Conservation (phyloP, 2,329 filamentous ascomycete species). For the Leptosphaerulina australis region DNA sequence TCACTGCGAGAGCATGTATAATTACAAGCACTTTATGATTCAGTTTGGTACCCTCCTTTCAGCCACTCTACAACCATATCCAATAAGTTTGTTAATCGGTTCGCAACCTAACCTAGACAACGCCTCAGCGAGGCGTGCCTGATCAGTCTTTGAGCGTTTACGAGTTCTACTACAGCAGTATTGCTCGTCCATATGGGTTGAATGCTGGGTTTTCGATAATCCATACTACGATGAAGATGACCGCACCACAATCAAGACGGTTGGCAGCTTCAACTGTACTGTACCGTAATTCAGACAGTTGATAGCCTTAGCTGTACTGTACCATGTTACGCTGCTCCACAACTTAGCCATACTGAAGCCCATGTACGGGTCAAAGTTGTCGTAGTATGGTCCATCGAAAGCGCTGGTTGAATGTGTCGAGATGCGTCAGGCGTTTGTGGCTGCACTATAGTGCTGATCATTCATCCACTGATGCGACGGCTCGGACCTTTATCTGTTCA, state of each 20-base stretch:
- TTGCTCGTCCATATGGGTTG: background rate
- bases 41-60: conserved; percentile 1
- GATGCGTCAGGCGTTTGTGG: conserved; percentile 1
- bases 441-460: background rate
- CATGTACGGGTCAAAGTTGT: too few relatives aligned
- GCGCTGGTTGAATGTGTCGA: background rate
- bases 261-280: too few relatives aligned
- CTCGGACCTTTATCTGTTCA: background rate
- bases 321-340: too few relatives aligned
- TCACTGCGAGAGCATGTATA: background rate
- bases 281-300: too few relatives aligned
- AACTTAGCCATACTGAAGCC: too few relatives aligned
- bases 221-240: too few relatives aligned
- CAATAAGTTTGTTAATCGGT: conserved; percentile 6
- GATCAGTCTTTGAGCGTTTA: background rate
- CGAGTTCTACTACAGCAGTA: background rate
- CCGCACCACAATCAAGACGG: too few relatives aligned
- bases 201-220: too few relatives aligned
- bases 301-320: too few relatives aligned
- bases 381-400: too few relatives aligned
- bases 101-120: conserved; percentile 4
- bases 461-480: background rate
- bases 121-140: background rate
- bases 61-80: conserved; percentile 2
- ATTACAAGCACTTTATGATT: background rate